Percentiles rank a stretch among this genome's conserved stretches.
Evolutionary conservation across 768 basidiomycete genomes (phyloP).

Genomic region (Termitomyces sp.): DNA sequence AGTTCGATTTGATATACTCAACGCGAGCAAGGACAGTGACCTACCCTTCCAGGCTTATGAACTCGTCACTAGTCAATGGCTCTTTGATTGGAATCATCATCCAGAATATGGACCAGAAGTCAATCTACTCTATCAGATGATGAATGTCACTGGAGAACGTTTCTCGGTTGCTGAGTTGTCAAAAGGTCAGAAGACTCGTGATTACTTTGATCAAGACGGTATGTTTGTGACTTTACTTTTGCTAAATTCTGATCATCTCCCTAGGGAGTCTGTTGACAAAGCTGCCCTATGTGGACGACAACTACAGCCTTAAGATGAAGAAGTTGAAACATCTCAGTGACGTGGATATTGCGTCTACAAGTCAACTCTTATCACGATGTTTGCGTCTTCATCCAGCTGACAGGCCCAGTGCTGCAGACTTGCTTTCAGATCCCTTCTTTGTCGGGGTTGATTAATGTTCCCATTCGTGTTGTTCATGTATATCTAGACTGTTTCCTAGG

Average conservation of each 20-base stretch:
- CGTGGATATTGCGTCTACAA: background rate
- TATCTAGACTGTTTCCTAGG: no score
- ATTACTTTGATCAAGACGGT: background rate
- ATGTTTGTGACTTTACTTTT: background rate
- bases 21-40: background rate
- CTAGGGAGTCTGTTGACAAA: background rate
- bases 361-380: background rate
- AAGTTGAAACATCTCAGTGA: background rate
- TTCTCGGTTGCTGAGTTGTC: background rate
- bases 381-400: background rate
- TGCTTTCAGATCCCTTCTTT: background rate
- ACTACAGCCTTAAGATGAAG: background rate
- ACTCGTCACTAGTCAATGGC: background rate
- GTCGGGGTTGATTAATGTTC: background rate
- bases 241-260: no score
- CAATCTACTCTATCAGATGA: background rate
- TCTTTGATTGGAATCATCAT: background rate
- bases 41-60: background rate
- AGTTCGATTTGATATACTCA: no score
- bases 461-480: no score
- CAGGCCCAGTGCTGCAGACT: background rate
- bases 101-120: background rate
- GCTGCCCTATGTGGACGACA: background rate
- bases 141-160: background rate
- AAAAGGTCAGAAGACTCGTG: background rate